These are phyloP conservation scores for Penicillium sp. DNA, from an alignment of 2,329 filamentous ascomycete species.

Conservation along the genomic window DNA sequence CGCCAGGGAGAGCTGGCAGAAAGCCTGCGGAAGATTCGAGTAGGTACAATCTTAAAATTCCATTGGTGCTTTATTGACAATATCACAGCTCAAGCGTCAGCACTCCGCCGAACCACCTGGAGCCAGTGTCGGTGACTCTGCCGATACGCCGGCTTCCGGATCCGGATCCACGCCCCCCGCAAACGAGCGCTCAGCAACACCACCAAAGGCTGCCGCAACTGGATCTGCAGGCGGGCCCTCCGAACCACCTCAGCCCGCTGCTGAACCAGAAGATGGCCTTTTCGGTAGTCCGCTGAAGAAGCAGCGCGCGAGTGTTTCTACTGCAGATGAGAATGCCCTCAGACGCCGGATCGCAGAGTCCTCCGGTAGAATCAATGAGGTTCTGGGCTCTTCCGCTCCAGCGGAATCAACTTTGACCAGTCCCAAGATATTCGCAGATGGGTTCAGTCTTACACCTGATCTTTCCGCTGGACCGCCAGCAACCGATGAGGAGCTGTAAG, in stretches of 20 bases:
- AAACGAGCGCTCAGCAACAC: conserved; percentile 36
- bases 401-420: conserved; percentile 8
- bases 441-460: conserved; percentile 3
- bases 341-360: conserved; percentile 42
- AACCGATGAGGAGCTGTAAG: conserved; percentile 34
- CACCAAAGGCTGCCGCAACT: conserved; percentile 29
- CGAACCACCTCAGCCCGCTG: conserved; percentile 23
- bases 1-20: conserved; percentile 62
- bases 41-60: conserved; percentile 34
- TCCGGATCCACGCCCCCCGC: conserved; percentile 38
- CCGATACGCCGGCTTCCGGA: conserved; percentile 39
- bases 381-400: conserved; percentile 26
- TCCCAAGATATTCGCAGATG: conserved; percentile 19
- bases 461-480: conserved; percentile 15
- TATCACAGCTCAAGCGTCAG: conserved; percentile 60
- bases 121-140: conserved; percentile 33
- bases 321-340: conserved; percentile 41
- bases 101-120: conserved; percentile 59
- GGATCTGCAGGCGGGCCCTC: conserved; percentile 12
- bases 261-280: conserved; percentile 34
- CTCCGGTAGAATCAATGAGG: conserved; percentile 40
- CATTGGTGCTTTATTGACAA: conserved; percentile 10
- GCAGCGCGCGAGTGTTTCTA: conserved; percentile 46
- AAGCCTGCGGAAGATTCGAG: conserved; percentile 65
- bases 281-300: conserved; percentile 49